phyloP scores from a whole-genome alignment of 805 yeast genomes.

The Wickerhamiella kurtzmanii region DNA sequence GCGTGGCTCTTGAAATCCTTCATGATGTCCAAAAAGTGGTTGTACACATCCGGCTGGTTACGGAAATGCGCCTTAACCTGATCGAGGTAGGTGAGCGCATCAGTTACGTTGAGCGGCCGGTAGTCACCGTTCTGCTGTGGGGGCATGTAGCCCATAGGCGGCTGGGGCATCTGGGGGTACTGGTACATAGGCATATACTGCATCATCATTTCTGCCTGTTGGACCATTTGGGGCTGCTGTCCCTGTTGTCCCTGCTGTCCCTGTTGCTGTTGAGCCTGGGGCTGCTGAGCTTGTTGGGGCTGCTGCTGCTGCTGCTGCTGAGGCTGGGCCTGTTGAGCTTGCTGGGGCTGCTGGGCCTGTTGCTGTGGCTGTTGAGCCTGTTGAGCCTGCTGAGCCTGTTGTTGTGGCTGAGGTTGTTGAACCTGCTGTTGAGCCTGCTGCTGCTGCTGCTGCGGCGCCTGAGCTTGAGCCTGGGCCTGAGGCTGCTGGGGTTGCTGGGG shows the following conservation, averaged over 20 bases:
- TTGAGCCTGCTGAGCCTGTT: conserved; percentile 9
- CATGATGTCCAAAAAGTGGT: conserved; percentile 93
- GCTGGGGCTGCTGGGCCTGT: conserved; percentile 14
- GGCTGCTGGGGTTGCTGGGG: conserved; percentile 3
- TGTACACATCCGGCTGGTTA: conserved; percentile 89
- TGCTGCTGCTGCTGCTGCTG: conserved; percentile 6
- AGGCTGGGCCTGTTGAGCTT: conserved; percentile 9
- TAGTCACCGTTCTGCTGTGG: conserved; percentile 21
- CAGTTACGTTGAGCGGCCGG: conserved; percentile 80
- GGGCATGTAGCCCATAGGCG: conserved; percentile 3
- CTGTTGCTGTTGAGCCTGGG: conserved; percentile 2
- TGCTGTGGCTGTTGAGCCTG: conserved; percentile 11
- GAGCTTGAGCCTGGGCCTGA: conserved; percentile 6
- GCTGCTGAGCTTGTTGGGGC: conserved; percentile 4
- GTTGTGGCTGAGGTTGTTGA: conserved; percentile 13
- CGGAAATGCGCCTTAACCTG: conserved; percentile 89
- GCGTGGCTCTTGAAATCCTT: conserved; percentile 94
- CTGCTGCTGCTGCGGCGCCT: conserved; percentile 13
- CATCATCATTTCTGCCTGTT: conserved; percentile 11
- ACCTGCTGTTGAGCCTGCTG: conserved; percentile 5
- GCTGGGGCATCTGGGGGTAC: conserved; percentile 9
- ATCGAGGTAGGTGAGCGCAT: conserved; percentile 88
- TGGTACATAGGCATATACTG: conserved; percentile 17
- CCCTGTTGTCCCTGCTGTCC: conserved; percentile 1
- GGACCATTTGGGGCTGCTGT: conserved; percentile 5